A percentile compares a stretch with the other conserved stretches of the same genome.
Evolutionary conservation across 164 flowering plant genomes (phyloP).

Genomic region (Chloranthus sessilifolius): DNA sequence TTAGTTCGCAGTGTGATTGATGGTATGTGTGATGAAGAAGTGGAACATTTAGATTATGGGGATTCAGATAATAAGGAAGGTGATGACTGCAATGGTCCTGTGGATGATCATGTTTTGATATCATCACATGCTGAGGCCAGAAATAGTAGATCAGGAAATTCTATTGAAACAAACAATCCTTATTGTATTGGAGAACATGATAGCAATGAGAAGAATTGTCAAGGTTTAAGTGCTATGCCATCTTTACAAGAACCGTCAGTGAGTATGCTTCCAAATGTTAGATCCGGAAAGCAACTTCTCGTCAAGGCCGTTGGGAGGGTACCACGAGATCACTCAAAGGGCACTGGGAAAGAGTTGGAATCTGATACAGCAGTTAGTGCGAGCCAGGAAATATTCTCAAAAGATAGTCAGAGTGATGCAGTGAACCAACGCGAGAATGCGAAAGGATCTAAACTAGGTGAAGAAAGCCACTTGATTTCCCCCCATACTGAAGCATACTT

Average conservation of each 20-base stretch:
- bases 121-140: constrained; percentile 13
- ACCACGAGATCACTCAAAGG: constrained; percentile 11
- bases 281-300: constrained; percentile 11
- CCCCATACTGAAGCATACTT: constrained; percentile 20
- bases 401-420: constrained; percentile 11
- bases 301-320: constrained; percentile 5
- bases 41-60: constrained; percentile 8
- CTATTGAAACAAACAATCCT: constrained; percentile 14
- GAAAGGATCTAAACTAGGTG: constrained; percentile 13
- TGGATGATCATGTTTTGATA: constrained; percentile 5
- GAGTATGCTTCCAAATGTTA: constrained; percentile 10
- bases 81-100: constrained; percentile 6
- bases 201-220: constrained; percentile 14
- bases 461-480: constrained; percentile 4
- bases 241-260: constrained; percentile 15
- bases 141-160: constrained; percentile 12
- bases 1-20: constrained; percentile 14
- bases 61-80: constrained; percentile 11
- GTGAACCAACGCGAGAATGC: constrained; percentile 14
- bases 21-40: constrained; percentile 10
- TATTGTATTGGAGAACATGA: constrained; percentile 5
- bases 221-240: constrained; percentile 7
- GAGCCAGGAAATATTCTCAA: constrained; percentile 15
- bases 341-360: constrained; percentile 11
- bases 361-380: constrained; percentile 14